Percentiles rank a stretch among this genome's conserved stretches.
These are phyloP conservation scores for Laguncularia racemosa DNA, from an alignment of 345 rosid species.

Conservation along the genomic window DNA sequence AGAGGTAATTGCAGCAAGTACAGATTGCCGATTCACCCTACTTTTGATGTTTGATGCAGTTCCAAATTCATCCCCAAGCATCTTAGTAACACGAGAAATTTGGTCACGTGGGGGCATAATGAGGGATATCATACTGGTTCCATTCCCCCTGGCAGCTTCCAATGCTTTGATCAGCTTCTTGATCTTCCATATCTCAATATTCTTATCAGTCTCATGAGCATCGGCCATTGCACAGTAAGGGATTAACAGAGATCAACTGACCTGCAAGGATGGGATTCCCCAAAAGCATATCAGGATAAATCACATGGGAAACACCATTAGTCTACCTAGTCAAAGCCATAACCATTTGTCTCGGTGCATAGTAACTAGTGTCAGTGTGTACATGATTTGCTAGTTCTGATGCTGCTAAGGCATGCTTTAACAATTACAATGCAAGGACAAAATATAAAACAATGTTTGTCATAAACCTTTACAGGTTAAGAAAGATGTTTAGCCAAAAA, in stretches of 20 bases:
- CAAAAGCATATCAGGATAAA: no score
- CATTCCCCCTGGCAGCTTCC: constrained; percentile 69
- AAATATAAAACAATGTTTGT: no score
- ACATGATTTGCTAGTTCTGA: no score
- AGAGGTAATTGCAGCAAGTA: constrained; percentile 62
- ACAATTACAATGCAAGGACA: no score
- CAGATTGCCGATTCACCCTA: constrained; percentile 72
- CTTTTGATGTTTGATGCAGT: constrained; percentile 75
- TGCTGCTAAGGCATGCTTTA: no score
- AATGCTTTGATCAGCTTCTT: constrained; percentile 61
- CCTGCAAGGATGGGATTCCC: constrained; percentile 7
- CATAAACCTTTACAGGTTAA: no score
- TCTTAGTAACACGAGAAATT: constrained; percentile 57
- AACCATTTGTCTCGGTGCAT: no score
- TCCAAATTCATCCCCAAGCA: constrained; percentile 73
- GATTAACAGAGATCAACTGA: neutral
- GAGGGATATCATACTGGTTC: constrained; percentile 77
- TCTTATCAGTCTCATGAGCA: constrained; percentile 47
- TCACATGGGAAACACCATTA: no score
- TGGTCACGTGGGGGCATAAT: constrained; percentile 77
- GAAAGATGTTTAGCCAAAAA: no score
- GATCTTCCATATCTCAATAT: constrained; percentile 71
- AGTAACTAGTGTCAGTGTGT: no score
- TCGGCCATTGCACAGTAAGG: constrained; percentile 30
- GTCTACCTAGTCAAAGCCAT: no score